Percentiles rank a stretch among this genome's conserved stretches.
phyloP scores from a whole-genome alignment of 176 grass and related monocot genomes.

The Chrysopogon serrulatus region DNA sequence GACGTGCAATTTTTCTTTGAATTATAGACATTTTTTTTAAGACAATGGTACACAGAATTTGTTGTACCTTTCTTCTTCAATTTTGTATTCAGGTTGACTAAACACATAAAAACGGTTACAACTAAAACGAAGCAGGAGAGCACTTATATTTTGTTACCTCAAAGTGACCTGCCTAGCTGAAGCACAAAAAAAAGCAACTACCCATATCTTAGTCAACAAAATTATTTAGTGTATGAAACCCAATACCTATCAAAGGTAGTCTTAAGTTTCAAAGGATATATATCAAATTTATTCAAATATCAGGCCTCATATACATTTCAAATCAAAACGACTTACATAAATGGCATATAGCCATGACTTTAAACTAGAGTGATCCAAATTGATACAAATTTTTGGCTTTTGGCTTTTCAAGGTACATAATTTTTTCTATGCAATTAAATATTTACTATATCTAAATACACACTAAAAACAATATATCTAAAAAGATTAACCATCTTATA shows the following conservation, averaged over 20 bases:
- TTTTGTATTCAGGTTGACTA: neutral
- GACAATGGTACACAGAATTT: neutral
- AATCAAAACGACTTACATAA: no score
- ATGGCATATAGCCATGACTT: no score
- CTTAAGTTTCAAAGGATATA: neutral
- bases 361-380: no score
- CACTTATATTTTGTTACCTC: neutral
- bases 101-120: neutral
- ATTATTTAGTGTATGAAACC: neutral
- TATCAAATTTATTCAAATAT: no score
- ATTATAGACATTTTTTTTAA: neutral
- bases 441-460: no score
- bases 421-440: no score
- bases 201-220: neutral
- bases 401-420: no score
- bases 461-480: no score
- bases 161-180: neutral
- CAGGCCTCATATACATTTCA: no score
- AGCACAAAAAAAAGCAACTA: neutral
- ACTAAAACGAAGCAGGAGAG: neutral
- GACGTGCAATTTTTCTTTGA: neutral
- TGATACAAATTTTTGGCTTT: no score
- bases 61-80: neutral
- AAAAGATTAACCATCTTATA: no score
- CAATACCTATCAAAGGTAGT: neutral